Percentiles rank a stretch among this genome's conserved stretches.
Evolutionary conservation across 345 rosid genomes (phyloP).

Genomic region (Hevea brasiliensis): DNA sequence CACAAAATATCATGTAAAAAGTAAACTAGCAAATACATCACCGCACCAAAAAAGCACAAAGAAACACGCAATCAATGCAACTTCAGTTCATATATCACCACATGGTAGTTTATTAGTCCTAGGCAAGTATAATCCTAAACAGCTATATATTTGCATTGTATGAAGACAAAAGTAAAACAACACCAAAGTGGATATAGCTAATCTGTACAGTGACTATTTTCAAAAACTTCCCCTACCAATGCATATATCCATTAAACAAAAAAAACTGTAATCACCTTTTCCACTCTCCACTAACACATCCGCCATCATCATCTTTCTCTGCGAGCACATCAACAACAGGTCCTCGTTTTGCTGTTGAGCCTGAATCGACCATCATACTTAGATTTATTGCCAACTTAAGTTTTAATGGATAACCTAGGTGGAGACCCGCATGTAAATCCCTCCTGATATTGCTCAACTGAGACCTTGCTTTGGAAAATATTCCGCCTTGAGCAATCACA

Average conservation of each 20-base stretch:
- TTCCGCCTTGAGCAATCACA: conserved; percentile 63
- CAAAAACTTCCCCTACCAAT: background rate
- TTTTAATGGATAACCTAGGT: conserved; percentile 34
- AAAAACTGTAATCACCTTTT: conserved; percentile 56
- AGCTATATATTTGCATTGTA: background rate
- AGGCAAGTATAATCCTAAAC: background rate
- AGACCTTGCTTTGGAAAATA: conserved; percentile 39
- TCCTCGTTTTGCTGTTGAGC: conserved; percentile 46
- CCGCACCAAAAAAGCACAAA: background rate
- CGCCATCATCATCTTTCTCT: conserved; percentile 68
- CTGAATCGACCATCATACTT: conserved; percentile 84
- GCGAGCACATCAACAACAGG: conserved; percentile 36
- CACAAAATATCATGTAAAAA: background rate
- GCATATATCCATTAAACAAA: background rate
- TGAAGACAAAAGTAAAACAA: background rate
- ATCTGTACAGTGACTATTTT: background rate
- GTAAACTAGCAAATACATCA: background rate
- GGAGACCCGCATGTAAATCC: conserved; percentile 40
- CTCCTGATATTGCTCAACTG: conserved; percentile 28
- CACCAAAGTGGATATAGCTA: background rate
- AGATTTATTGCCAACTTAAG: conserved; percentile 24
- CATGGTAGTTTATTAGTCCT: background rate
- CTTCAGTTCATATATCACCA: background rate
- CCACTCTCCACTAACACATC: conserved; percentile 83
- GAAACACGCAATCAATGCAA: background rate